Conservation (phyloP, 2,329 filamentous ascomycete species). For the Fusarium globosum region DNA sequence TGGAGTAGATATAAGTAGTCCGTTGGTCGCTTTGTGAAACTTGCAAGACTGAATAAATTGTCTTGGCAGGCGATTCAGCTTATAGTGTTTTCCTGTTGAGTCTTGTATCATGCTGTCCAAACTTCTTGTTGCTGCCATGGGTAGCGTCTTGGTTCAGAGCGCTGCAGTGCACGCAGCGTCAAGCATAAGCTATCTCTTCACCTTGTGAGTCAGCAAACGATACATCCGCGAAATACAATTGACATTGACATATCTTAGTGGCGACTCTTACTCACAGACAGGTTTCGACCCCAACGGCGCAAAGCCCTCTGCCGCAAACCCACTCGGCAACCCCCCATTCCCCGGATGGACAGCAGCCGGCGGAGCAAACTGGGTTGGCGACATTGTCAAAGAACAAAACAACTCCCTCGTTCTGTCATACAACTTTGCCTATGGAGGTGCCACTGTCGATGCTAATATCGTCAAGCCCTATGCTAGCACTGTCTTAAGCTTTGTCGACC, state of each 20-base stretch:
- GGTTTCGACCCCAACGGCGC: conserved; percentile 65
- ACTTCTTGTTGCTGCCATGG: conserved; percentile 2
- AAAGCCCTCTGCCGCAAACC: conserved; percentile 65
- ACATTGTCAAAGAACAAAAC: conserved; percentile 60
- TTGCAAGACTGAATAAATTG: background rate
- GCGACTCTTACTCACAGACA: conserved; percentile 50
- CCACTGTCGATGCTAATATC: conserved; percentile 62
- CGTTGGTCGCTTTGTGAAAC: background rate
- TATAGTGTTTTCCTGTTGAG: too few species aligned
- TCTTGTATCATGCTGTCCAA: background rate
- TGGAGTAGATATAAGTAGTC: background rate
- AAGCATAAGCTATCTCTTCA: conserved; percentile 33
- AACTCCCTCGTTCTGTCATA: conserved; percentile 58
- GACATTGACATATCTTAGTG: conserved; percentile 32
- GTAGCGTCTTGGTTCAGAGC: background rate
- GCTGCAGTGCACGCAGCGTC: background rate
- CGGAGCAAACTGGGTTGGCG: conserved; percentile 64
- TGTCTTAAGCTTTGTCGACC: conserved; percentile 40
- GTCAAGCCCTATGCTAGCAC: conserved; percentile 65
- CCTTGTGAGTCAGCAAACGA: conserved; percentile 17
- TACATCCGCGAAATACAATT: background rate
- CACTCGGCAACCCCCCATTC: conserved; percentile 70
- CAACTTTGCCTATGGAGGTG: conserved; percentile 66
- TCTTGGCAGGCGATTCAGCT: background rate
- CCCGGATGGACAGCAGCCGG: conserved; percentile 62